Base-by-base conservation (phyloP, 139 green algal species). In the Asterochloris erici region DNA sequence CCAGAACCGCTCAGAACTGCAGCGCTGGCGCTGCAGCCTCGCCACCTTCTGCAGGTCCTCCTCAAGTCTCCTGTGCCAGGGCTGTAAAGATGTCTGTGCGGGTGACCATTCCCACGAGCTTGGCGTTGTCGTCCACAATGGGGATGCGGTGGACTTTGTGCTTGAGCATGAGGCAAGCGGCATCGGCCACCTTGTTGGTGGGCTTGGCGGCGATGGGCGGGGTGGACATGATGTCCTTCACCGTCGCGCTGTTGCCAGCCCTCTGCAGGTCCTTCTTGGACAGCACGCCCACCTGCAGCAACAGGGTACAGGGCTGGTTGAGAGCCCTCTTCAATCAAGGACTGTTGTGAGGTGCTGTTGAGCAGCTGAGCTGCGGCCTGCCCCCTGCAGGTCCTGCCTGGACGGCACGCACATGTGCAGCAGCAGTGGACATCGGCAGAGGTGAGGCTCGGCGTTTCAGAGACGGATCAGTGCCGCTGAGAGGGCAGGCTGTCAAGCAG, bases 61-160 rank as follows among this genome's bases (percentile, higher is more conserved):
- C 38, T 54, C 38, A 54, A 54, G 76, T 69, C 76, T 84, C 79
- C 73, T 68, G 38, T 54, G 26, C 84, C 77, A 93, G 73, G 24
- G 86, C 86, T n/a, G 88, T 89, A 73, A 90, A 92, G 79, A 93
- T 87, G 86, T 93, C 88, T n/a, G 74, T 90, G 63, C 90, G 83
- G n/a, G 88, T 91, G 73, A 92, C 79, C 74, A 93, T 91, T 79
- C 90, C 90, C 9, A 93, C 81, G 21, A 89, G 62, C 82, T 85
- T 84, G 19, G 82, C 83, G n/a, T 89, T n/a, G 17, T 86, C 66
- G 82, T 93, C 83, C 23, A 93, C 88, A 10, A 93, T 81, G 61
- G 89, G 89, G 68, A 93, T 80, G 61, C 89, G 82, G 84, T 91
- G 86, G 19, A 92, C 82, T 79, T 91, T 88, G 78, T 86, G 82